phyloP scores from a whole-genome alignment of 2,329 filamentous ascomycete genomes.

The Madurella mycetomatis region DNA sequence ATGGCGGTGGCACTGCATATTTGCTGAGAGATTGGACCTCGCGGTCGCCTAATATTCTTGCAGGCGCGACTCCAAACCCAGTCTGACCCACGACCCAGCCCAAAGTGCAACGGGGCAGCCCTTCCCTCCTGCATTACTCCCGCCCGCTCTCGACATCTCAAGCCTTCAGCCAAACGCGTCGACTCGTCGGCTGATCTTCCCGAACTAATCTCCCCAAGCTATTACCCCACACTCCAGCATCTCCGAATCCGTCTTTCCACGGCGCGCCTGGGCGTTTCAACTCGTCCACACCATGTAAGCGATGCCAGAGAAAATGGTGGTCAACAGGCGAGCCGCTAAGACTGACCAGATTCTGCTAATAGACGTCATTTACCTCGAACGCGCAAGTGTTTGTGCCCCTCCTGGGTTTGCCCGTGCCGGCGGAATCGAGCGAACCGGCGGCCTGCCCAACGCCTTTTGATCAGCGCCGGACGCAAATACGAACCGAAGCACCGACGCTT shows the following conservation, averaged over 20 bases:
- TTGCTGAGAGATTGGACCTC: background rate
- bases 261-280: conserved; percentile 19
- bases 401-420: background rate
- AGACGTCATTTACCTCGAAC: conserved; percentile 21
- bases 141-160: conserved; percentile 9
- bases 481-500: background rate
- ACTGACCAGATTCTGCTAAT: conserved; percentile 23
- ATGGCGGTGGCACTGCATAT: conserved; percentile 2
- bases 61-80: conserved; percentile 1
- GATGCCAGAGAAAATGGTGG: conserved; percentile 4
- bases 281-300: conserved; percentile 21
- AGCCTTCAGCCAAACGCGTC: conserved; percentile 10
- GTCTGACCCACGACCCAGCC: background rate
- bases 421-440: background rate
- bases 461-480: background rate
- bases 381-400: background rate
- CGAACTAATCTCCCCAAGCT: conserved; percentile 21
- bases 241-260: conserved; percentile 18
- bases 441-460: too few relatives aligned
- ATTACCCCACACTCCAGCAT: conserved; percentile 24
- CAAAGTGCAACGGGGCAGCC: background rate
- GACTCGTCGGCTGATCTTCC: conserved; percentile 14
- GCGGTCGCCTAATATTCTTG: background rate
- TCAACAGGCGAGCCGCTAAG: conserved; percentile 18
- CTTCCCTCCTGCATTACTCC: background rate